These are phyloP conservation scores for Monilinia polystroma DNA, from an alignment of 2,329 filamentous ascomycete genomes.

Conservation along the genomic window DNA sequence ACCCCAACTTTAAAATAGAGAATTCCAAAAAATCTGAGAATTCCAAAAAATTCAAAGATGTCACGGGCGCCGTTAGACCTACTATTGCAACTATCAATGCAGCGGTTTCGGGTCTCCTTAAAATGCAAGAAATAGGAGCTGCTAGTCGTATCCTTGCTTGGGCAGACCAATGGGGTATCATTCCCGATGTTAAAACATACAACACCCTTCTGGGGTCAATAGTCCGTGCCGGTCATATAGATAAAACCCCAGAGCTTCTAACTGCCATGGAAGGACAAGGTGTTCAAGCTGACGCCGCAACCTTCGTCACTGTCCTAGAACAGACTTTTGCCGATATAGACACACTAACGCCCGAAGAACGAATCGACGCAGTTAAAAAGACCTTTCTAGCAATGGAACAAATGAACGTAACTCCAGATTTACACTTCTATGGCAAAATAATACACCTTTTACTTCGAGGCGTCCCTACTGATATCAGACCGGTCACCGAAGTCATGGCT, in stretches of 20 bases:
- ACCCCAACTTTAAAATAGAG: slow-evolving; percentile 28
- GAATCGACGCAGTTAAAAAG: slow-evolving; percentile 50
- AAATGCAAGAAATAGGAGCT: slow-evolving; percentile 47
- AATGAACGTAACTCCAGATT: slow-evolving; percentile 58
- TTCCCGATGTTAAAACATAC: slow-evolving; percentile 53
- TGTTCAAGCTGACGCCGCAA: slow-evolving; percentile 62
- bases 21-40: slow-evolving; percentile 34
- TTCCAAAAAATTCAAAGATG: slow-evolving; percentile 36
- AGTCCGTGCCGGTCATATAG: slow-evolving; percentile 49
- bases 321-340: slow-evolving; percentile 50
- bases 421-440: slow-evolving; percentile 66
- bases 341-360: slow-evolving; percentile 47
- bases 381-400: slow-evolving; percentile 59
- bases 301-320: slow-evolving; percentile 71
- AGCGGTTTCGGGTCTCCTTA: slow-evolving; percentile 62
- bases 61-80: slow-evolving; percentile 53
- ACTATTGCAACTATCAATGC: slow-evolving; percentile 67
- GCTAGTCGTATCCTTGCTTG: slow-evolving; percentile 55
- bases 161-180: slow-evolving; percentile 46
- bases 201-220: slow-evolving; percentile 67
- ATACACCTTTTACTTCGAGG: slow-evolving; percentile 59
- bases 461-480: slow-evolving; percentile 41
- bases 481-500: slow-evolving; percentile 59
- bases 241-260: slow-evolving; percentile 54
- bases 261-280: slow-evolving; percentile 56